Base-by-base conservation (phyloP, 2,329 filamentous ascomycete species). In the Phyllosticta ampelicida region DNA sequence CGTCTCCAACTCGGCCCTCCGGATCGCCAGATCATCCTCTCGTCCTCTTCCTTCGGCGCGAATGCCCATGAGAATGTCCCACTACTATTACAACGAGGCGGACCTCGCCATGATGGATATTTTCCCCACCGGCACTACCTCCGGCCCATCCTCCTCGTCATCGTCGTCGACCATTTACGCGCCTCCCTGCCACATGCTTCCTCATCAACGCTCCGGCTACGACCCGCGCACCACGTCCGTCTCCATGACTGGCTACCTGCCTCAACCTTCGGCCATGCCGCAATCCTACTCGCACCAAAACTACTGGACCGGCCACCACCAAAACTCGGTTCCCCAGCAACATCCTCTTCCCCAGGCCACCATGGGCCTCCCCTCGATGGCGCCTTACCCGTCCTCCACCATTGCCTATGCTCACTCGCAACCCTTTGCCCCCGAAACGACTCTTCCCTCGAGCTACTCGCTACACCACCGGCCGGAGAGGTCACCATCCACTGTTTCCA, bases 21-120 rank as follows among this genome's bases (percentile, higher is more conserved):
- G 26, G 30, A 48, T 53, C 50, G 23, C 55, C 51, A 48, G 55
- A 18, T 30, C 55, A 20, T 51, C 48, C 51, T 54, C 52, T 28
- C n/a, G n/a, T n/a, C n/a, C 23, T 18, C 44, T 16, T 26, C 48
- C 51, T n/a, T 29, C 29, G 4, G 3, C 23, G 4, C 23, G 3
- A 20, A 59, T 59, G 57, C 57, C 57, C 53, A 48, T 49, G 23
- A 59, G 57, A 55, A 59, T 59, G 57, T 59, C 57, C 57, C 51
- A 29, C 57, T 53, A 26, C 51, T 59, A 59, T 30, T 59, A 59
- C 53, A 51, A 51, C 48, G 70, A 72, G 51, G 67, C 69, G 60
- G 70, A 72, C 51, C 66, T 73, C 64, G 69, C 66, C 49, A 64
- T 71, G 56, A 64, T 73, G 64, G 65, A 70, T 55, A 63, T 72